Evolutionary conservation across 1,284 basidiomycete species (phyloP), one percentile per base, ranked within the genome.

Genomic region (Coriolopsis trogii): DNA sequence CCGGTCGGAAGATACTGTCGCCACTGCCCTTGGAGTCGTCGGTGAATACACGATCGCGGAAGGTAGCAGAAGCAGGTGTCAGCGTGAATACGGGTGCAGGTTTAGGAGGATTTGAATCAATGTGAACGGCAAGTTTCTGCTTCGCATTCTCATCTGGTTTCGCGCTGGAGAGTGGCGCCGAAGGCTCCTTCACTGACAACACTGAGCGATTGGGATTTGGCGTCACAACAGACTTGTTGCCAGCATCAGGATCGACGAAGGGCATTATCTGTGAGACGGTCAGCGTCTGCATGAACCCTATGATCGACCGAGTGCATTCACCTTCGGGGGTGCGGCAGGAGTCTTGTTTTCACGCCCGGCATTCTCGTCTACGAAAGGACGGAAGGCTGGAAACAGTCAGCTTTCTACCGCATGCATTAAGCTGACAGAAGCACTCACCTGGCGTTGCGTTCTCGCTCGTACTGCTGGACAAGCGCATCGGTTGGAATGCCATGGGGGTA

Each of bases 341-440:
- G 73, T 74, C 25, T 73, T 56, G 52, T 74, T 81, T 46, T 77
- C 78, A 55, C 72, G 76, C 40, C 72, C 72, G 30, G 70, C 67
- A 3, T 80, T 81, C 58, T 87, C 84, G 47, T 89, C 88, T 1
- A 82, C 73, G 59, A 83, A 74, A 1, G 73, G 72, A 37, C 61
- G 63, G 55, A 74, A 72, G 13, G 65, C 67, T 66, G 49, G 23
- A 3, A 52, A 46, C 29, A 41, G 15, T 21, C 5, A 23, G 23
- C 25, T 6, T 34, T 7, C 33, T 8, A 13, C 2, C 23, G n/a
- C 20, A n/a, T 25, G 15, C 33, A 18, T 30, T 9, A 23, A 31
- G 16, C 12, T 13, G 12, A 4, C 15, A 29, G 25, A 25, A 44
- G 21, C 6, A 54, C 45, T 68, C 69, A 60, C 73, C 66, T 55